phyloP scores from a whole-genome alignment of 345 rosid genomes.

The Durio zibethinus region DNA sequence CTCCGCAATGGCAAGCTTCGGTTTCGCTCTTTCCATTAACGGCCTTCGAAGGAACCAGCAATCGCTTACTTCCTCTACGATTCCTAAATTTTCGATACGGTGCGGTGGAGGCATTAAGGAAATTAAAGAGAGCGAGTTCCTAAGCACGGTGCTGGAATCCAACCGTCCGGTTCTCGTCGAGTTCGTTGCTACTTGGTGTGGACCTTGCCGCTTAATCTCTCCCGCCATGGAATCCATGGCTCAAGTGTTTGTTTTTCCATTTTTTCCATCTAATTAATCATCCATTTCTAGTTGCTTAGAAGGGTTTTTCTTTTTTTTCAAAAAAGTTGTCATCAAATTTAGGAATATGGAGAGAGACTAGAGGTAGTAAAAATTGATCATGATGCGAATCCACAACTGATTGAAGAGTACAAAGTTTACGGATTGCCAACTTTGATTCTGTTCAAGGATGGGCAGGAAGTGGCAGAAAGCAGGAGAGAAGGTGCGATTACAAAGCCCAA shows the following conservation, averaged over 20 bases:
- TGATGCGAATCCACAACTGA: slow-evolving; percentile 46
- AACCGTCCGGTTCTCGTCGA: slow-evolving; percentile 77
- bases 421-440: slow-evolving; percentile 78
- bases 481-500: slow-evolving; percentile 76
- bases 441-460: slow-evolving; percentile 71
- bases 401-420: slow-evolving; percentile 65
- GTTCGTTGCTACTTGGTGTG: slow-evolving; percentile 91
- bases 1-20: background rate
- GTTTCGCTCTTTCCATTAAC: background rate
- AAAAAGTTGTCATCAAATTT: background rate
- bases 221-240: slow-evolving; percentile 66
- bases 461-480: slow-evolving; percentile 78
- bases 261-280: background rate
- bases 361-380: slow-evolving; percentile 72
- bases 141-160: slow-evolving; percentile 52
- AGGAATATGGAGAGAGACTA: slow-evolving; percentile 53
- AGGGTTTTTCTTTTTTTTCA: background rate
- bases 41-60: background rate
- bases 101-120: slow-evolving; percentile 39
- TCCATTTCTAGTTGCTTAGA: background rate
- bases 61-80: background rate
- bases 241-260: slow-evolving; percentile 33
- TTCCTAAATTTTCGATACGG: background rate
- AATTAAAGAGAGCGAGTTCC: slow-evolving; percentile 55
- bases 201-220: slow-evolving; percentile 83